Percentiles rank a stretch among this genome's conserved stretches.
phyloP scores from a whole-genome alignment of 352 stramenopile species.

The Phytopythium kandeliae region DNA sequence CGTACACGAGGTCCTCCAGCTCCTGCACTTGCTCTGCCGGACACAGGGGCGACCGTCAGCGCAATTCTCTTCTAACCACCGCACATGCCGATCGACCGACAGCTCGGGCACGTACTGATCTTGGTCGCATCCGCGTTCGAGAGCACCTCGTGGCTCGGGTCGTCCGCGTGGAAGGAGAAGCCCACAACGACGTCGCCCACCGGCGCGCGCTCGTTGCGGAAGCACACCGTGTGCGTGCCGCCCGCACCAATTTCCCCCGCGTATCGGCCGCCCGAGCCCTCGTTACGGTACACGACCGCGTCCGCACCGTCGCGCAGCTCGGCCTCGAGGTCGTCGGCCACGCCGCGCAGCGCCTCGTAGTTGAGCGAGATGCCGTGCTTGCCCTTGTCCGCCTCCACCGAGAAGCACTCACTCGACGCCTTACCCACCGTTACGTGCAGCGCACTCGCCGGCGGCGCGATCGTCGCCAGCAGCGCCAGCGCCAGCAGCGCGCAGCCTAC shows the following conservation, averaged over 20 bases:
- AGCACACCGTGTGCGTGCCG: constrained; percentile 67
- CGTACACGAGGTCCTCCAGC: constrained; percentile 83
- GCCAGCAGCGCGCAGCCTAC: constrained; percentile 2
- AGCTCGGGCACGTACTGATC: constrained; percentile 65
- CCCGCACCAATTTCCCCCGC: constrained; percentile 45
- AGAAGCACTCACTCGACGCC: constrained; percentile 58
- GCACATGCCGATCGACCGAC: background rate
- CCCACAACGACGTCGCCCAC: constrained; percentile 71
- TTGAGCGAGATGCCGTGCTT: constrained; percentile 87
- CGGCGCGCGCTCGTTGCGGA: constrained; percentile 53
- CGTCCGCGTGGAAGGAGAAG: constrained; percentile 85
- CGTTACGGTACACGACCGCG: constrained; percentile 47
- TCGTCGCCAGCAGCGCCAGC: constrained; percentile 7
- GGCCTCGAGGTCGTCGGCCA: constrained; percentile 62
- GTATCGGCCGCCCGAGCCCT: constrained; percentile 49
- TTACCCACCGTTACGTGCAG: constrained; percentile 49
- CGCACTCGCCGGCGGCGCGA: constrained; percentile 8
- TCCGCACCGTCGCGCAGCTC: constrained; percentile 61
- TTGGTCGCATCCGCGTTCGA: constrained; percentile 85
- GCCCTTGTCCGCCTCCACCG: constrained; percentile 54
- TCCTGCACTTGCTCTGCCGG: constrained; percentile 78
- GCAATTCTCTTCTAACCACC: background rate
- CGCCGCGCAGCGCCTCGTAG: constrained; percentile 71
- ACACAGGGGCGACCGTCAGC: constrained; percentile 1
- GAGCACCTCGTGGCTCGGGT: constrained; percentile 79